Evolutionary conservation across 441 rosid genomes (phyloP).

Genomic region (Adansonia grandidieri): DNA sequence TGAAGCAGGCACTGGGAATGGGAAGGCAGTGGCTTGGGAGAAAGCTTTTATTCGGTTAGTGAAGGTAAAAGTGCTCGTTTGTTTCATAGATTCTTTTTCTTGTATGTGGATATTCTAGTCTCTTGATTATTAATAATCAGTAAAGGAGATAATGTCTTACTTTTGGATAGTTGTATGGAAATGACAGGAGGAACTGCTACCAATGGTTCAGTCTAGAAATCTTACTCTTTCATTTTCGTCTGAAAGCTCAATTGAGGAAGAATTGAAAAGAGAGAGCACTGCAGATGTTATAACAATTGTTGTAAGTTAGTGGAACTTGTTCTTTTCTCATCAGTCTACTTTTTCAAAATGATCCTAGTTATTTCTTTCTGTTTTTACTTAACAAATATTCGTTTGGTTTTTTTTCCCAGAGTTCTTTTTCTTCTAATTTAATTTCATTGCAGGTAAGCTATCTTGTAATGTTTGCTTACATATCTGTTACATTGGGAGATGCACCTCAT

Average conservation of each 20-base stretch:
- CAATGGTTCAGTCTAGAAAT: conserved; percentile 62
- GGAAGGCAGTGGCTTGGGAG: conserved; percentile 80
- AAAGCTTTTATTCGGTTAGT: conserved; percentile 66
- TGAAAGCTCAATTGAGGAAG: conserved; percentile 84
- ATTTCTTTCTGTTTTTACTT: conserved; percentile 20
- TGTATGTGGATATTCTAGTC: conserved; percentile 13
- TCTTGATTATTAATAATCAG: conserved; percentile 2
- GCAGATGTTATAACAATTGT: conserved; percentile 70
- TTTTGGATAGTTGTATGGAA: conserved; percentile 3
- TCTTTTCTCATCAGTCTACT: conserved; percentile 20
- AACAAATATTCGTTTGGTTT: conserved; percentile 7
- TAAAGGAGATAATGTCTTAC: conserved; percentile 4
- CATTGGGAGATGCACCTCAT: conserved; percentile 65
- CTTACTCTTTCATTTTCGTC: conserved; percentile 75
- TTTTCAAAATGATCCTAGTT: conserved; percentile 28
- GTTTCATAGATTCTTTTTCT: conserved; percentile 4
- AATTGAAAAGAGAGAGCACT: conserved; percentile 78
- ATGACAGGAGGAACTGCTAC: conserved; percentile 63
- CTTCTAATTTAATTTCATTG: conserved; percentile 18
- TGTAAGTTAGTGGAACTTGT: conserved; percentile 40
- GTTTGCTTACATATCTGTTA: conserved; percentile 70
- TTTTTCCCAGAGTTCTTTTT: background rate
- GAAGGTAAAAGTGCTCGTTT: conserved; percentile 49
- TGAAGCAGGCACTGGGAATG: conserved; percentile 53
- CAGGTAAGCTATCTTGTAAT: conserved; percentile 80